Conservation (phyloP, 2,329 filamentous ascomycete genomes). For the Diaporthe sp. region DNA sequence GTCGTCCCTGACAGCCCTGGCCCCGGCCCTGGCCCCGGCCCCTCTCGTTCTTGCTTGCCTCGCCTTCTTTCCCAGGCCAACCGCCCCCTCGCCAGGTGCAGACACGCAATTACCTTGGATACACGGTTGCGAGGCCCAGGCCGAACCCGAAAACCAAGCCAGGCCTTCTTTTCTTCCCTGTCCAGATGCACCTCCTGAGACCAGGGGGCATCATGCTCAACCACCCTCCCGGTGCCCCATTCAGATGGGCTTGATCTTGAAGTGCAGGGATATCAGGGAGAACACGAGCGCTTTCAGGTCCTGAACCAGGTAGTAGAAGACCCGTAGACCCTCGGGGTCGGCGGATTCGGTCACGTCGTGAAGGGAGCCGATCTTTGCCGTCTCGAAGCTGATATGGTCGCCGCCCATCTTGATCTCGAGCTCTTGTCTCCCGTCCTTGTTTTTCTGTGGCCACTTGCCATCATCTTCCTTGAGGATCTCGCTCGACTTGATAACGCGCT, state of each 20-base stretch:
- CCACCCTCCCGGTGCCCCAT: constrained; percentile 7
- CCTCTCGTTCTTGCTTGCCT: not conserved
- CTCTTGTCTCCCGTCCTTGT: constrained; percentile 97
- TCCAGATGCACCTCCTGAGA: not conserved
- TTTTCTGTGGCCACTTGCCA: constrained; percentile 98
- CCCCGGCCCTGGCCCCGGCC: too few relatives aligned
- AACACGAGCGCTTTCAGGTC: constrained; percentile 97
- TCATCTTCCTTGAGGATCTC: constrained; percentile 99
- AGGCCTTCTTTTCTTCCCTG: too few relatives aligned
- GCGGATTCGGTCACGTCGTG: constrained; percentile 97
- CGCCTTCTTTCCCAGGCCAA: not conserved
- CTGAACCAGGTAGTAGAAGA: constrained; percentile 99
- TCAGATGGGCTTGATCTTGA: constrained; percentile 90
- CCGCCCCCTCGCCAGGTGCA: not conserved
- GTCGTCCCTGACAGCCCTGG: not conserved
- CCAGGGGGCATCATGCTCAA: constrained; percentile 29
- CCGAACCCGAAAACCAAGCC: not conserved
- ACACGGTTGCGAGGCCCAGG: not conserved
- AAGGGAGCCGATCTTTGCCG: constrained; percentile 96
- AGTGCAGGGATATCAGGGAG: constrained; percentile 94
- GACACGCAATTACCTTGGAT: not conserved
- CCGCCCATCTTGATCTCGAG: constrained; percentile 93
- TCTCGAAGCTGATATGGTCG: constrained; percentile 99
- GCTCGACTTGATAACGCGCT: constrained; percentile 95
- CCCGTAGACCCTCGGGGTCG: constrained; percentile 93